phyloP scores from a whole-genome alignment of 768 basidiomycete species.

The Trichaptum fuscoviolaceum region DNA sequence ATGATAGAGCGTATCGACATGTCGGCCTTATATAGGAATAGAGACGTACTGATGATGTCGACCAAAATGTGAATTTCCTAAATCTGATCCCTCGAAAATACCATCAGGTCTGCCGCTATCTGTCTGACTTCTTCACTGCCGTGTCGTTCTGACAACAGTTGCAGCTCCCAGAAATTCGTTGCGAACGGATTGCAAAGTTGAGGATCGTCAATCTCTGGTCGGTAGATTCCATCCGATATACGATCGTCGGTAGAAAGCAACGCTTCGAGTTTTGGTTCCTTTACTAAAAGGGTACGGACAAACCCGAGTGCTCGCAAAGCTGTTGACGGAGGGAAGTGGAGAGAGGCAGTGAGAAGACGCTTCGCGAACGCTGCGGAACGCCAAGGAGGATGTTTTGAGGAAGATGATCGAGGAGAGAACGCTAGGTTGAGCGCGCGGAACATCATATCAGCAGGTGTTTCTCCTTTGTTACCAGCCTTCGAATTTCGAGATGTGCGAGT shows the following conservation, averaged over 20 bases:
- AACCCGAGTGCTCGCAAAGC: slow-evolving; percentile 71
- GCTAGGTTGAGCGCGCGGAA: slow-evolving; percentile 81
- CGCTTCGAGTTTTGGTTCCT: slow-evolving; percentile 77
- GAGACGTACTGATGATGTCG: too few relatives aligned
- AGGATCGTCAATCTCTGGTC: slow-evolving; percentile 84
- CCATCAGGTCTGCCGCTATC: slow-evolving; percentile 18
- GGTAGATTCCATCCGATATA: slow-evolving; percentile 77
- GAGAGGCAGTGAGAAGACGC: slow-evolving; percentile 73
- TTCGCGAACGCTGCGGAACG: slow-evolving; percentile 91
- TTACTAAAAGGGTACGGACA: slow-evolving; percentile 62
- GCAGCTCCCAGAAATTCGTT: slow-evolving; percentile 82
- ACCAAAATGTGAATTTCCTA: too few relatives aligned
- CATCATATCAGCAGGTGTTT: slow-evolving; percentile 56
- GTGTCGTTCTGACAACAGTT: slow-evolving; percentile 59
- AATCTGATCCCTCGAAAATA: too few relatives aligned
- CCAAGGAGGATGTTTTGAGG: slow-evolving; percentile 53
- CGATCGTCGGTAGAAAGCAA: slow-evolving; percentile 86
- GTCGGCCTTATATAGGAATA: too few relatives aligned
- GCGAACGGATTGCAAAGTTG: slow-evolving; percentile 78
- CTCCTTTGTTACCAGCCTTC: slow-evolving; percentile 16
- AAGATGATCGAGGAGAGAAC: slow-evolving; percentile 68
- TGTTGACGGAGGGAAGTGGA: slow-evolving; percentile 72
- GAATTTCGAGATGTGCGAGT: slow-evolving; percentile 18
- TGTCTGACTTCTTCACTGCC: slow-evolving; percentile 9
- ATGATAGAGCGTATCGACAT: too few relatives aligned